Evolutionary conservation across 148 eudicot species (phyloP).

Genomic region (Euryodendron excelsum): DNA sequence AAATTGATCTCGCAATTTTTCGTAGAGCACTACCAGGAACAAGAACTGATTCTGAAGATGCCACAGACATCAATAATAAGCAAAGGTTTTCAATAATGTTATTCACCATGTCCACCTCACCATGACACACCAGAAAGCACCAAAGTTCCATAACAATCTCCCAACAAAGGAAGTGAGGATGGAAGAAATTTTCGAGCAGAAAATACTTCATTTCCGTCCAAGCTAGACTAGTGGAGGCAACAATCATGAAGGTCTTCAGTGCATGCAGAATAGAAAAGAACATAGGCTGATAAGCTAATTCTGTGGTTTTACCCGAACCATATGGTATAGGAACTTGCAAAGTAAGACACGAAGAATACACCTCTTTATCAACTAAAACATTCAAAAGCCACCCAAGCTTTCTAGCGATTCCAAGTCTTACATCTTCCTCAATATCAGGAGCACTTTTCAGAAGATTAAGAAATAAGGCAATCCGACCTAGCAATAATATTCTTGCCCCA

Average conservation of each 20-base stretch:
- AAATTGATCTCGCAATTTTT: slow-evolving; percentile 68
- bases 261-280: slow-evolving; percentile 51
- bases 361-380: slow-evolving; percentile 51
- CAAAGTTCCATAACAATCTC: slow-evolving; percentile 83
- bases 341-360: slow-evolving; percentile 55
- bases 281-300: slow-evolving; percentile 54
- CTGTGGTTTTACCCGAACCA: slow-evolving; percentile 51
- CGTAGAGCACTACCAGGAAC: slow-evolving; percentile 47
- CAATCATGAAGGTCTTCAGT: slow-evolving; percentile 74
- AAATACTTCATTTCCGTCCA: slow-evolving; percentile 66
- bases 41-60: slow-evolving; percentile 49
- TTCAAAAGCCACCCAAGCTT: slow-evolving; percentile 71
- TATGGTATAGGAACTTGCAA: slow-evolving; percentile 43
- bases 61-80: slow-evolving; percentile 45
- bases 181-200: slow-evolving; percentile 70
- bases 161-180: slow-evolving; percentile 81
- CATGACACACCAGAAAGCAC: slow-evolving; percentile 75
- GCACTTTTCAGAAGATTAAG: slow-evolving; percentile 64
- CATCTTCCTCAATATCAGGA: slow-evolving; percentile 57
- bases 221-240: slow-evolving; percentile 45
- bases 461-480: slow-evolving; percentile 59
- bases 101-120: slow-evolving; percentile 52
- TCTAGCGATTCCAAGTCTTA: slow-evolving; percentile 48
- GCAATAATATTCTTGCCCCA: slow-evolving; percentile 35
- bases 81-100: slow-evolving; percentile 63